Base-by-base conservation (phyloP, 1,284 basidiomycete species). In the Cutaneotrichosporon cutaneum region DNA sequence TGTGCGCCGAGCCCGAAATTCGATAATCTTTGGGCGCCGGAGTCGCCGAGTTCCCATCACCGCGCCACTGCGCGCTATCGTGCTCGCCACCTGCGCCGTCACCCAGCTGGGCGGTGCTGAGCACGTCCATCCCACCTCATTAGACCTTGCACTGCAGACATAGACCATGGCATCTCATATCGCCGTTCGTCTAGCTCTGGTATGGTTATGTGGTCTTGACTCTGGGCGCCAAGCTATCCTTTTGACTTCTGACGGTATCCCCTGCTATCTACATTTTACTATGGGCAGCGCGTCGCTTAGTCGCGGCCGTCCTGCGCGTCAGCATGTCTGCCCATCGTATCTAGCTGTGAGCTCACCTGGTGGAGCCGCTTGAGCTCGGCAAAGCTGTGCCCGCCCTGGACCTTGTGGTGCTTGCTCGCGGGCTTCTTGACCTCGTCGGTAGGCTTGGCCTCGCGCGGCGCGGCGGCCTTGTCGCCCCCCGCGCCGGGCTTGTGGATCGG, bases 261-360 rank as follows among this genome's bases (percentile, higher is more conserved):
- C 44, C 30, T 5, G 30, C 30, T n/a, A 30, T 45, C 24, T 48
- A 27, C 45, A 13, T 13, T 39, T 6, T 32, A 33, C 4, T 35
- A 33, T 52, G 4, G n/a, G 30, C 30, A 9, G 30, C 30, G 30
- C 30, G 30, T 4, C 22, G 30, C 32, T 14, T 48, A 56, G 55
- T 56, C 45, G 30, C 45, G 44, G 30, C 55, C 55, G n/a, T 56
- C 55, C 55, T 56, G 44, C 6, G 6, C n/a, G 55, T 56, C 32
- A 56, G 55, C n/a, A n/a, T n/a, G n/a, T n/a, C n/a, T n/a, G n/a
- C n/a, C n/a, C n/a, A 39, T 8, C 1, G 16, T 4, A 36, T 1
- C 9, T 24, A 13, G 9, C 18, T 24, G 7, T 22, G 13, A 6
- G n/a, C 54, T 18, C 16, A 55, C 54, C 24, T 55, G n/a, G 54